These are phyloP conservation scores for Solanum sejunctum DNA, from an alignment of 257 asterid genomes.

Conservation along the genomic window DNA sequence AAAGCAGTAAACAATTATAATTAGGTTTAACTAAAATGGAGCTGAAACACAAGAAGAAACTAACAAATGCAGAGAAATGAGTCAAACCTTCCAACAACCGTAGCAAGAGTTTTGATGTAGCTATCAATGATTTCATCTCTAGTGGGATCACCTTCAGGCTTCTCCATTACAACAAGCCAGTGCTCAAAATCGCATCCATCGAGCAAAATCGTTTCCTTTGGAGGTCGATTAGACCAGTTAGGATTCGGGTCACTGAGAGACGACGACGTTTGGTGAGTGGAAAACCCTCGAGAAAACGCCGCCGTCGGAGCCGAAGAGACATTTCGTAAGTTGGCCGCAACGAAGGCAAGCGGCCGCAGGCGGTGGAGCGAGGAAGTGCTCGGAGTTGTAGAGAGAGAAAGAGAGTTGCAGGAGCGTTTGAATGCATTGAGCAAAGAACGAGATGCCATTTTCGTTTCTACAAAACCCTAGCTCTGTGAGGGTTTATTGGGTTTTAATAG, in stretches of 20 bases:
- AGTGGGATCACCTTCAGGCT: neutral
- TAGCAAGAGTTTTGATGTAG: constrained; percentile 1
- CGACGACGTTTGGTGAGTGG: constrained; percentile 51
- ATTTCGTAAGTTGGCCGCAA: constrained; percentile 18
- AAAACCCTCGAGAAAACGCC: constrained; percentile 30
- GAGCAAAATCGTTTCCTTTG: constrained; percentile 63
- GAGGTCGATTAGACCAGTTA: constrained; percentile 88
- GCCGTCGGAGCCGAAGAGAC: constrained; percentile 1
- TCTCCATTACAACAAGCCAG: constrained; percentile 10
- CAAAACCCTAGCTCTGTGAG: neutral
- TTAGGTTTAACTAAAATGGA: neutral
- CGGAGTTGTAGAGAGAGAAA: constrained; percentile 8
- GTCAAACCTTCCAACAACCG: neutral
- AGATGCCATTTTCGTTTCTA: constrained; percentile 37
- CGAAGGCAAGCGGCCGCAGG: constrained; percentile 43
- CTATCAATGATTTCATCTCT: neutral
- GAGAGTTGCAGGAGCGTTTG: constrained; percentile 26
- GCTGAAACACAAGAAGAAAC: neutral
- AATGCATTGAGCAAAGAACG: constrained; percentile 31
- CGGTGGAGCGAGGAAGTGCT: constrained; percentile 24
- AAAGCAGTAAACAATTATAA: neutral
- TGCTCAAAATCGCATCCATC: constrained; percentile 2
- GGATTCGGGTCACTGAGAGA: constrained; percentile 82
- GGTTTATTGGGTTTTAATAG: neutral
- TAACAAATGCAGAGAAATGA: neutral